These are phyloP conservation scores for Trichoderma semiorbis DNA, from an alignment of 2,329 filamentous ascomycete genomes.

Conservation along the genomic window DNA sequence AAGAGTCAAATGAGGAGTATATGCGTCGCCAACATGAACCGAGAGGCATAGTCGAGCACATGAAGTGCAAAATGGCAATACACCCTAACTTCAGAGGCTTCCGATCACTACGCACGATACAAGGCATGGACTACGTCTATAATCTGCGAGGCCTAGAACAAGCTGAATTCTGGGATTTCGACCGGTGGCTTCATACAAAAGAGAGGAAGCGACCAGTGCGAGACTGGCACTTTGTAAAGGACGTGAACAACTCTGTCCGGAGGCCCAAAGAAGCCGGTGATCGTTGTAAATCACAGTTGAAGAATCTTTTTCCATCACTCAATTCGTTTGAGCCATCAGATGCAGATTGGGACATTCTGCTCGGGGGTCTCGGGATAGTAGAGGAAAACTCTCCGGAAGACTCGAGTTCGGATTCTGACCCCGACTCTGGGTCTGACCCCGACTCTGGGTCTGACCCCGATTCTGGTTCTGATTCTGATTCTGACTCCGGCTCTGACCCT, in stretches of 20 bases:
- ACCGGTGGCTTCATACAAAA: conserved; percentile 24
- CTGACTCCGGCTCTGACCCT: background rate
- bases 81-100: conserved; percentile 41
- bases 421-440: background rate
- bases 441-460: background rate
- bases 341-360: conserved; percentile 16
- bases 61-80: conserved; percentile 28
- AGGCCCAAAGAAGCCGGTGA: conserved; percentile 21
- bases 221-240: conserved; percentile 30
- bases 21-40: conserved; percentile 40
- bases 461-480: background rate
- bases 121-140: conserved; percentile 44
- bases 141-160: conserved; percentile 42
- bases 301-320: conserved; percentile 25
- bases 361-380: background rate
- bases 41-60: conserved; percentile 20
- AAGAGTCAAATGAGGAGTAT: conserved; percentile 32
- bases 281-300: conserved; percentile 19
- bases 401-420: background rate
- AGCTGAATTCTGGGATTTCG: conserved; percentile 42
- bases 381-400: background rate
- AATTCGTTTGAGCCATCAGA: conserved; percentile 3
- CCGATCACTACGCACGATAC: conserved; percentile 39
- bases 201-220: conserved; percentile 22
- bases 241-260: conserved; percentile 27